Base-by-base conservation (phyloP, 257 asterid species). In the Ilex asprella region DNA sequence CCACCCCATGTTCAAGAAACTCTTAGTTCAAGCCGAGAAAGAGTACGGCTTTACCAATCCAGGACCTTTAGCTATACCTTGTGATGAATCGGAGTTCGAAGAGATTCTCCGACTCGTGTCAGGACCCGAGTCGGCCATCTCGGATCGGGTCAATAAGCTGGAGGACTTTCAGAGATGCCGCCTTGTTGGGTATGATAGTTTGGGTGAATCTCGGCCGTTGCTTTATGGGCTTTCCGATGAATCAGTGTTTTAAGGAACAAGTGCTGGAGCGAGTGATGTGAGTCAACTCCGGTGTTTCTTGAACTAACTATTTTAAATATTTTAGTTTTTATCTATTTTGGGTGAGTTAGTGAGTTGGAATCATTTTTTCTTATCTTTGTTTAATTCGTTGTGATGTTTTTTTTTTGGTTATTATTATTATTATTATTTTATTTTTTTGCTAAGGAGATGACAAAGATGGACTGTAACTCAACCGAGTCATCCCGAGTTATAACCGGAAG, bases 11-110 rank as follows among this genome's bases (percentile, higher is more conserved):
- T 90, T 90, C 70, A 63, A 70, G 75, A 76, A 69, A 66, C 80
- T 87, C 7, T 57, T 90, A 61, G 67, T 62, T 55, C 86, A 79
- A 49, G 93, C 96, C 13, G 97, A 81, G 79, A 95, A 87, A 53
- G 96, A 85, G 56, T 90, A 77, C 77, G 97, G 97, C 0, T 90
- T 87, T 67, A 74, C 72, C 2, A 71, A 65, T 52, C 61, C 84
- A 6, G 96, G 97, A 0, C 92, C 96, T 32, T 73, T 90, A 31
- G 66, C 75, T 60, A 79, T 90, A 29, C 97, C 96, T 2, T 90
- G 97, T 52, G 95, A 90, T 51, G 97, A 83, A 68, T 58, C 79
- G 12, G 41, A 81, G 55, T 90, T 90, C 75, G 86, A 85, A 51
- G 86, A 87, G 72, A 79, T 85, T 58, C 83, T 90, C 74, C 67